Percentiles rank a stretch among this genome's conserved stretches.
Evolutionary conservation across 352 stramenopile genomes (phyloP).

Genomic region (Phytophthora cajani): DNA sequence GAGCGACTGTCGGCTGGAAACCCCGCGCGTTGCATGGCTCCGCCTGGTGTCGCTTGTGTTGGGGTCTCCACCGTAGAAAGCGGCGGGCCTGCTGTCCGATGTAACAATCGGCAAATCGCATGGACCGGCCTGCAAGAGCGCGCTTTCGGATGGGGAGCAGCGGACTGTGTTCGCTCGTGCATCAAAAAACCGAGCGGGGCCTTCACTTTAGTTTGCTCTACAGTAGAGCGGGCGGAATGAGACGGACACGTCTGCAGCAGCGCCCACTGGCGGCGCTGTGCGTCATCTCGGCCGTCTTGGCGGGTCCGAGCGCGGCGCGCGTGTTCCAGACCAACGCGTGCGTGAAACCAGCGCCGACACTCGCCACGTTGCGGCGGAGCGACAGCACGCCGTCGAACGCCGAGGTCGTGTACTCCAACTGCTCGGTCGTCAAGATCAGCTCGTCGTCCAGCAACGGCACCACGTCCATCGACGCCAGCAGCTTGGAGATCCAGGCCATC

Average conservation of each 20-base stretch:
- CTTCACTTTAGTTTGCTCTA: conserved; percentile 24
- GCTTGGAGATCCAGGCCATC: conserved; percentile 34
- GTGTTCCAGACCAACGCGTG: conserved; percentile 23
- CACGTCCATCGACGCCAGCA: conserved; percentile 33
- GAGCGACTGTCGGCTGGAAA: conserved; percentile 22
- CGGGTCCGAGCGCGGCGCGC: not conserved
- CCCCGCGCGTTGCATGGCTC: conserved; percentile 28
- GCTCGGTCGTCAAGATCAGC: conserved; percentile 34
- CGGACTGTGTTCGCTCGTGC: conserved; percentile 15
- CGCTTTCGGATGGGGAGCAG: conserved; percentile 28
- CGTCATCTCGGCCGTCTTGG: conserved; percentile 13
- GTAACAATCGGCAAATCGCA: conserved; percentile 33
- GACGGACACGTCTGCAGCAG: conserved; percentile 23
- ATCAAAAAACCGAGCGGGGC: conserved; percentile 25
- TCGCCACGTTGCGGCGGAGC: conserved; percentile 31
- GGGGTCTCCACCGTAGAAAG: conserved; percentile 14
- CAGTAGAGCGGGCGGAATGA: conserved; percentile 17
- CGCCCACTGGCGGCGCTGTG: conserved; percentile 12
- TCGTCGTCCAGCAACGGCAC: conserved; percentile 35
- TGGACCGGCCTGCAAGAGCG: conserved; percentile 7
- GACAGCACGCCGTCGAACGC: conserved; percentile 17
- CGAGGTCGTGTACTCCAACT: conserved; percentile 43
- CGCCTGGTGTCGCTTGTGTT: conserved; percentile 22
- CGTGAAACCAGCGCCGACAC: conserved; percentile 32
- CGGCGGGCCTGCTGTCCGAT: conserved; percentile 19